A percentile compares a stretch with the other conserved stretches of the same genome.
These are phyloP conservation scores for Boletus coccyginus DNA, from an alignment of 768 basidiomycete species.

Conservation along the genomic window DNA sequence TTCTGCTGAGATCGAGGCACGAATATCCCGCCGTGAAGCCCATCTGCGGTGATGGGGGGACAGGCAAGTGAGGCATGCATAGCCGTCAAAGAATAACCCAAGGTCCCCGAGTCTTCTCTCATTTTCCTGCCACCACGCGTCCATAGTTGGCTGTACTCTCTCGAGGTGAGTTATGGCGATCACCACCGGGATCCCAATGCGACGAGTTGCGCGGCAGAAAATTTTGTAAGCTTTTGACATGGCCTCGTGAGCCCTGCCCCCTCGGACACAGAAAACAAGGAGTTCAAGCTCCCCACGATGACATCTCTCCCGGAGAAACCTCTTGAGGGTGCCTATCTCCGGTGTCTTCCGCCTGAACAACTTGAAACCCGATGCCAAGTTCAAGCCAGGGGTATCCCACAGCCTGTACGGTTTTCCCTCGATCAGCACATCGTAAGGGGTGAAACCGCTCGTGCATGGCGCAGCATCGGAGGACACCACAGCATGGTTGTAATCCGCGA, in stretches of 20 bases:
- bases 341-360: conserved; percentile 7
- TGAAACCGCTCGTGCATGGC: conserved; percentile 32
- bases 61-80: conserved; percentile 29
- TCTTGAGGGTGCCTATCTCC: conserved; percentile 11
- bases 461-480: conserved; percentile 23
- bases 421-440: conserved; percentile 23
- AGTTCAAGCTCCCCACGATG: conserved; percentile 18
- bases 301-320: conserved; percentile 32
- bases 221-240: conserved; percentile 16
- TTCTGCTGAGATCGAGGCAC: conserved; percentile 8
- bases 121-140: conserved; percentile 33
- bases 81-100: conserved; percentile 26
- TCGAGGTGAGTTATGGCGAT: conserved; percentile 40
- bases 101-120: conserved; percentile 11
- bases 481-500: conserved; percentile 24
- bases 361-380: conserved; percentile 5
- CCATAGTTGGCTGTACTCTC: conserved; percentile 26
- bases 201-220: conserved; percentile 34
- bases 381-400: conserved; percentile 35
- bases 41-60: conserved; percentile 13
- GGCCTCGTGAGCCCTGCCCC: conserved; percentile 13
- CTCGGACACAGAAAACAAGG: conserved; percentile 22
- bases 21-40: conserved; percentile 18
- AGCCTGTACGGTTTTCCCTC: conserved; percentile 15
- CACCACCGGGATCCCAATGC: conserved; percentile 33